Evolutionary conservation across 805 yeast species (phyloP).

Genomic region (Teunomyces tritomae): DNA sequence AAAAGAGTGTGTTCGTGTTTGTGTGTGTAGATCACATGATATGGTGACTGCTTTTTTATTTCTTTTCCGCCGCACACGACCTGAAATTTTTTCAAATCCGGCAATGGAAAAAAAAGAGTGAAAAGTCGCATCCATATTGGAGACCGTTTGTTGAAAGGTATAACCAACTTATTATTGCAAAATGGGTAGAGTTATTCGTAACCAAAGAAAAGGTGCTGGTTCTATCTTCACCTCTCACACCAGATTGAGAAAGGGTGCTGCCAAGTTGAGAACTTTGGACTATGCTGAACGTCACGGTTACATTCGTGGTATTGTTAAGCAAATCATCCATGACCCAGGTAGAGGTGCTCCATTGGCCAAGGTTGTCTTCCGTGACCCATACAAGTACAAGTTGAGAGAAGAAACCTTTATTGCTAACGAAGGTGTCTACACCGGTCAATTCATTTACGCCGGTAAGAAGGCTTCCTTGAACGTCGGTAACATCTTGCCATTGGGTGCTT

Average conservation of each 20-base stretch:
- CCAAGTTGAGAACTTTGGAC: constrained; percentile 98
- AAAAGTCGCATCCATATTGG: neutral
- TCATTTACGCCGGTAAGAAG: constrained; percentile 97
- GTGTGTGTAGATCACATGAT: neutral
- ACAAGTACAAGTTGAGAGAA: constrained; percentile 96
- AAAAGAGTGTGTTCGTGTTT: too few species aligned
- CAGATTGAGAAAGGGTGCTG: constrained; percentile 99
- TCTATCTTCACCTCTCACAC: constrained; percentile 99
- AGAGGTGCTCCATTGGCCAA: constrained; percentile 98
- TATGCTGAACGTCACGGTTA: constrained; percentile 99
- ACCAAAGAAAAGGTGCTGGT: constrained; percentile 99
- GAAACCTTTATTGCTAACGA: constrained; percentile 99
- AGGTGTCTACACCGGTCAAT: constrained; percentile 99
- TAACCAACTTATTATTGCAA: constrained; percentile 12
- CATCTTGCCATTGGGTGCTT: constrained; percentile 93
- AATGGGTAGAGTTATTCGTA: constrained; percentile 95
- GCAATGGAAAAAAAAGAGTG: constrained; percentile 1
- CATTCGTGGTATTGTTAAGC: constrained; percentile 98
- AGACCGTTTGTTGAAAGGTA: constrained; percentile 1
- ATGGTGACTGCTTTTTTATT: constrained; percentile 7
- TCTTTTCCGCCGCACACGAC: neutral
- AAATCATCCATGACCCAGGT: constrained; percentile 98
- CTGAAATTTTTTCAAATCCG: neutral
- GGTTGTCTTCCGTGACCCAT: constrained; percentile 99
- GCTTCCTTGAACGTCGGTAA: constrained; percentile 97